These are phyloP conservation scores for Closterium sp. DNA, from an alignment of 139 green algal species.

Conservation along the genomic window DNA sequence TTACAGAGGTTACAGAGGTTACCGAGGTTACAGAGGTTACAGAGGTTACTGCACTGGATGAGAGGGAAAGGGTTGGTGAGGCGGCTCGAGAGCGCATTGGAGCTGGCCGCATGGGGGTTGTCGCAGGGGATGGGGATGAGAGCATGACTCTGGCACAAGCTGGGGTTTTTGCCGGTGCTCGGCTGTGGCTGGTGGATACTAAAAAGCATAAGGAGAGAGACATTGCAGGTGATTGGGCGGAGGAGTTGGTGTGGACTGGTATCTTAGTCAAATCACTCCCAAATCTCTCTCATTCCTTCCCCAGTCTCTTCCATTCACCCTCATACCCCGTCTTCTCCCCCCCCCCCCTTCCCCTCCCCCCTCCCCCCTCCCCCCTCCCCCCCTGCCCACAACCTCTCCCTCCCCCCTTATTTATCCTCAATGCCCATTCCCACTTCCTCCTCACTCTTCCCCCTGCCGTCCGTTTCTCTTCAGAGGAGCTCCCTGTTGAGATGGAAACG, in stretches of 20 bases:
- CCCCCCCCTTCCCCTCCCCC: too few species aligned
- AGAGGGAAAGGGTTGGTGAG: not conserved
- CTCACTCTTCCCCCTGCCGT: not conserved
- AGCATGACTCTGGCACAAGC: not conserved
- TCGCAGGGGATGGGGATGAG: too few species aligned
- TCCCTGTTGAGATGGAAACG: not conserved
- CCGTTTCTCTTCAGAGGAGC: not conserved
- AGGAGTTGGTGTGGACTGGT: too few species aligned
- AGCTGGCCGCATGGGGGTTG: too few species aligned
- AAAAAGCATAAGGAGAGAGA: not conserved
- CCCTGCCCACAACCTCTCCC: not conserved
- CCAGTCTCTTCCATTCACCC: not conserved
- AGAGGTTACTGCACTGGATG: not conserved
- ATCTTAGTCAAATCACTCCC: too few species aligned
- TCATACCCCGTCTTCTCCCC: not conserved
- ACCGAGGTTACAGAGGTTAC: too few species aligned
- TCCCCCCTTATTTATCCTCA: not conserved
- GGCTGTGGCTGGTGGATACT: not conserved
- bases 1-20: too few species aligned
- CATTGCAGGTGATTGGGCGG: not conserved
- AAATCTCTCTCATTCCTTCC: too few species aligned
- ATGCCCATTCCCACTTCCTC: not conserved
- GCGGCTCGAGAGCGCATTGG: too few species aligned
- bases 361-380: not conserved
- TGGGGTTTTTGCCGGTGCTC: not conserved